These are phyloP conservation scores for Actinomucor elegans DNA, from an alignment of 371 early-diverging fungal genomes.

Conservation along the genomic window DNA sequence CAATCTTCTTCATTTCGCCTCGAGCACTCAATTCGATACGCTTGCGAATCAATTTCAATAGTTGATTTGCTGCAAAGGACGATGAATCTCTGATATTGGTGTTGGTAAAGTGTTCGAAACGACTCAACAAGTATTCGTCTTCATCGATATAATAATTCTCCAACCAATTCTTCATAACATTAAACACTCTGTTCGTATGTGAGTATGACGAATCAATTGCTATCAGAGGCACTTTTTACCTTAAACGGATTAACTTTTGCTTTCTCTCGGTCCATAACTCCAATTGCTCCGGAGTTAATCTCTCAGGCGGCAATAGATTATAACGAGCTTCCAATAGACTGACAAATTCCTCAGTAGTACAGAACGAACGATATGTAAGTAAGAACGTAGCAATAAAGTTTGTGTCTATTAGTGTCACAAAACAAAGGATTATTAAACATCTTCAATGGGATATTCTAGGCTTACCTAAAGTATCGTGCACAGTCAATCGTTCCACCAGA, in stretches of 20 bases:
- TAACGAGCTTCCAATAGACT: conserved; percentile 72
- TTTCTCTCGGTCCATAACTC: conserved; percentile 82
- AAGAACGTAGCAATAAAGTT: conserved; percentile 80
- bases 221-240: too few species aligned
- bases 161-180: conserved; percentile 89
- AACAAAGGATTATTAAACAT: too few species aligned
- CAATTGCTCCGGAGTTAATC: conserved; percentile 65
- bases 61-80: conserved; percentile 67
- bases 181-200: conserved; percentile 61
- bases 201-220: too few species aligned
- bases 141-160: conserved; percentile 82
- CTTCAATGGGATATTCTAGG: too few species aligned
- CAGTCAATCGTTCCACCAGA: conserved; percentile 84
- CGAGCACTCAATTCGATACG: conserved; percentile 56
- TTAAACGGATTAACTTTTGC: conserved; percentile 78
- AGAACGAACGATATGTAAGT: conserved; percentile 88
- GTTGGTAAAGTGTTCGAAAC: conserved; percentile 74
- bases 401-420: too few species aligned
- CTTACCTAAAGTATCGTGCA: conserved; percentile 71
- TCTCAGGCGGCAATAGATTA: conserved; percentile 65
- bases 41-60: conserved; percentile 69
- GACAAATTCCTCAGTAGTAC: conserved; percentile 74
- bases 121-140: conserved; percentile 62
- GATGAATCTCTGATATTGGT: conserved; percentile 72
- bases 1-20: conserved; percentile 59